A percentile compares a stretch with the other conserved stretches of the same genome.
Evolutionary conservation across 2,329 filamentous ascomycete species (phyloP).

Genomic region (Paraconiothyrium sp.): DNA sequence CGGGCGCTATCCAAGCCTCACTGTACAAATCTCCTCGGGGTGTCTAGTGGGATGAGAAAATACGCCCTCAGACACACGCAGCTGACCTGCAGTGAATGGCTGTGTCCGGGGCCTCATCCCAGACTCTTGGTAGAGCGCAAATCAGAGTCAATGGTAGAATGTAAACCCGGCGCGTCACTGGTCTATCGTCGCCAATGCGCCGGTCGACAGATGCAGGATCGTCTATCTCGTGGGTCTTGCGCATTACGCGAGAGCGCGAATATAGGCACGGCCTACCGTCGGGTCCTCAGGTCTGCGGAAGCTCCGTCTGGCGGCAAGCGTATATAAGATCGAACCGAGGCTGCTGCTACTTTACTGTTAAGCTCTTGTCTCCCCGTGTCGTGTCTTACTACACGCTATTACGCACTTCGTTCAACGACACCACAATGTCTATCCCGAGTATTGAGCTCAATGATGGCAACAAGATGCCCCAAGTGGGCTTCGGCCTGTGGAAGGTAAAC

Average conservation of each 20-base stretch:
- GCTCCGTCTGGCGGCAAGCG: constrained; percentile 2
- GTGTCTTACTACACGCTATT: background rate
- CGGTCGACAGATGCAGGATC: constrained; percentile 24
- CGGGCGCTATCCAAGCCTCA: constrained; percentile 1
- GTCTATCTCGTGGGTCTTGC: constrained; percentile 20
- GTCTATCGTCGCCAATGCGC: constrained; percentile 10
- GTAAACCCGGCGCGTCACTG: constrained; percentile 17
- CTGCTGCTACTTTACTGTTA: background rate
- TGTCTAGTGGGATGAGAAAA: background rate
- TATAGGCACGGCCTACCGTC: constrained; percentile 9
- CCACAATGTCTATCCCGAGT: constrained; percentile 27
- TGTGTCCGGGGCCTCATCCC: constrained; percentile 14
- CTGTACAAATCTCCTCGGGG: background rate
- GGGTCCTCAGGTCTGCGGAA: constrained; percentile 13
- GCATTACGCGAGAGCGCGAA: constrained; percentile 14
- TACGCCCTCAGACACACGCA: background rate
- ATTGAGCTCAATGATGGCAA: constrained; percentile 48
- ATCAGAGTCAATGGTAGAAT: constrained; percentile 10
- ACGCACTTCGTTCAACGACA: background rate
- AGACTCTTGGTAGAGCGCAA: background rate
- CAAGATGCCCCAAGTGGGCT: constrained; percentile 49
- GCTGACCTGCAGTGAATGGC: constrained; percentile 2
- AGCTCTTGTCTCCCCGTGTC: background rate
- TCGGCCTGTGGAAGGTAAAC: constrained; percentile 48
- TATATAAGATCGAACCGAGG: constrained; percentile 7